phyloP scores from a whole-genome alignment of 345 rosid genomes.

The Citrus reticulata region DNA sequence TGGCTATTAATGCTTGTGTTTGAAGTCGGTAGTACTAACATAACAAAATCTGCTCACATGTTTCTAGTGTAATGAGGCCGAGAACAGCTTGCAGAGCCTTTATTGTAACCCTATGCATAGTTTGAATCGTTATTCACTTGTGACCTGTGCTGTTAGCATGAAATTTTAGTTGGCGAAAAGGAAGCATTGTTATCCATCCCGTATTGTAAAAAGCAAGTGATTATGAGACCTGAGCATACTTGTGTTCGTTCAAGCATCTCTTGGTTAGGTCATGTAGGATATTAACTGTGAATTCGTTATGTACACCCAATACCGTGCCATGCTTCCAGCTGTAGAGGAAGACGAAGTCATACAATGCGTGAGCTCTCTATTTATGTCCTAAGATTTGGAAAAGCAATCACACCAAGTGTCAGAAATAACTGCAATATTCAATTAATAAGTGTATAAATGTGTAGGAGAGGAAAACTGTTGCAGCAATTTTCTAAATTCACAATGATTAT shows the following conservation, averaged over 20 bases:
- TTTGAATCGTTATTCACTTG: background rate
- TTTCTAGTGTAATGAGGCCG: constrained; percentile 11
- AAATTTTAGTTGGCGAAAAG: constrained; percentile 4
- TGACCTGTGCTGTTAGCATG: background rate
- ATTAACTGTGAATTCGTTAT: background rate
- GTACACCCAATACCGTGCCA: background rate
- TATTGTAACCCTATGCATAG: constrained; percentile 4
- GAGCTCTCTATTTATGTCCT: background rate
- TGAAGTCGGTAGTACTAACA: constrained; percentile 5
- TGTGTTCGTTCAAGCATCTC: background rate
- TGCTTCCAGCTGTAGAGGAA: background rate
- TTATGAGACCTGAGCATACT: background rate
- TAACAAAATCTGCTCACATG: constrained; percentile 8
- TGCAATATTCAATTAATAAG: background rate
- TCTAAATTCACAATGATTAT: background rate
- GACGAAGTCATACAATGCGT: background rate
- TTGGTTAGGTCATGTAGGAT: background rate
- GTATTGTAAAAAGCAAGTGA: background rate
- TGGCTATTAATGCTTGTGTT: constrained; percentile 1
- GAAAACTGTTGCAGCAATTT: background rate
- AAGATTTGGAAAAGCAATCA: background rate
- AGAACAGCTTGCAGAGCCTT: constrained; percentile 34
- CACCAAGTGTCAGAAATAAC: background rate
- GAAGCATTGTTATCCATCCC: constrained; percentile 1
- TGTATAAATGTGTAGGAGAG: background rate